These are phyloP conservation scores for Saraca asoca DNA, from an alignment of 331 rosid genomes.

Conservation along the genomic window DNA sequence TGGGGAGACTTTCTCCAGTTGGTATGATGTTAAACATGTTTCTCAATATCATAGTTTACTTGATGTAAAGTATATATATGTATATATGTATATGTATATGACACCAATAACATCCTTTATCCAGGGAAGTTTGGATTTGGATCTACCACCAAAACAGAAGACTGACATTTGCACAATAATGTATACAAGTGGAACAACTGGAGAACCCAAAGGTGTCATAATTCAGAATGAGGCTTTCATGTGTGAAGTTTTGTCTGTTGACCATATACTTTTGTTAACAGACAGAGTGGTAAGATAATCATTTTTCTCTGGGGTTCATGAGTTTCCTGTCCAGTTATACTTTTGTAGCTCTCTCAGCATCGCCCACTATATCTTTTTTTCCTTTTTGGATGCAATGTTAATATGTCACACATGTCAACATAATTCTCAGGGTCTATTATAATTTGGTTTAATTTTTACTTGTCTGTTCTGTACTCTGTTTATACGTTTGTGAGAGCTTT, in stretches of 20 bases:
- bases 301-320: constrained; percentile 6
- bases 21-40: constrained; percentile 49
- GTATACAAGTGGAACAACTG: constrained; percentile 98
- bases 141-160: constrained; percentile 66
- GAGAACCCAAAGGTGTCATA: constrained; percentile 92
- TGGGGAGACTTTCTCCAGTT: constrained; percentile 79
- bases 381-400: neutral
- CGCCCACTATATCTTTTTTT: too few relatives aligned
- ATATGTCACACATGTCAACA: neutral
- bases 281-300: constrained; percentile 65
- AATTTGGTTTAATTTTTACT: neutral
- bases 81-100: constrained; percentile 6
- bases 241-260: constrained; percentile 71
- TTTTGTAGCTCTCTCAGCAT: neutral
- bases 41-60: constrained; percentile 19
- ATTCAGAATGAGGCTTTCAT: constrained; percentile 70
- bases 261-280: constrained; percentile 70
- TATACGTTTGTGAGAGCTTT: neutral
- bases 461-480: neutral
- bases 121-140: constrained; percentile 64
- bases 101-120: neutral
- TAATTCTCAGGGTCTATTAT: neutral
- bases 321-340: constrained; percentile 10
- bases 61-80: neutral
- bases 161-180: constrained; percentile 70